These are phyloP conservation scores for Colletotrichum lini DNA, from an alignment of 2,329 filamentous ascomycete genomes.

Conservation along the genomic window DNA sequence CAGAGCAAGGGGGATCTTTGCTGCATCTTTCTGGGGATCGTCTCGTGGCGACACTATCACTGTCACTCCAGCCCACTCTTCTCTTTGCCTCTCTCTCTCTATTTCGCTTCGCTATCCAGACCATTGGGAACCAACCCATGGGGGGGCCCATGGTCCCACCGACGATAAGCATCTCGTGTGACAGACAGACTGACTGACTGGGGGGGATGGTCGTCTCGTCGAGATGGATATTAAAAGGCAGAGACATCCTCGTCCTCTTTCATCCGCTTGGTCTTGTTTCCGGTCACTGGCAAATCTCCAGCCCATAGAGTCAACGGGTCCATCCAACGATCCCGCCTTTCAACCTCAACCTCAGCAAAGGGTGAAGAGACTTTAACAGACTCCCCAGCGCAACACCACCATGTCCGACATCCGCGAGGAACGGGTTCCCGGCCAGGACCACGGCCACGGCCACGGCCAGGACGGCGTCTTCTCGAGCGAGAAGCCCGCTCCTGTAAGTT, in stretches of 20 bases:
- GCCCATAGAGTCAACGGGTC: constrained; percentile 35
- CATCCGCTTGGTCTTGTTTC: constrained; percentile 15
- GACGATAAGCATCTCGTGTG: constrained; percentile 31
- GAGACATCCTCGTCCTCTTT: constrained; percentile 18
- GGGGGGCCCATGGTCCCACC: constrained; percentile 2
- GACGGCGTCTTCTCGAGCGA: constrained; percentile 36
- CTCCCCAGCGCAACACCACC: constrained; percentile 28
- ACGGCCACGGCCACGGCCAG: constrained; percentile 11
- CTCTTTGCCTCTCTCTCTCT: not conserved
- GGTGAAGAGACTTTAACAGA: constrained; percentile 28
- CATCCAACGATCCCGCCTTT: constrained; percentile 18
- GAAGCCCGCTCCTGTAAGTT: constrained; percentile 32
- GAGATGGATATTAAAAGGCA: constrained; percentile 32
- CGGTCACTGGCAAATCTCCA: constrained; percentile 40
- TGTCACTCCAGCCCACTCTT: not conserved
- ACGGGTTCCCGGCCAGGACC: constrained; percentile 10
- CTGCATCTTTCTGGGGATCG: constrained; percentile 19
- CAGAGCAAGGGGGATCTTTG: constrained; percentile 15
- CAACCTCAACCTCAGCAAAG: constrained; percentile 15
- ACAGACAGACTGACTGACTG: not conserved
- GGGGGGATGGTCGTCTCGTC: not conserved
- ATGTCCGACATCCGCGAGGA: constrained; percentile 38
- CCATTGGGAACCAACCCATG: constrained; percentile 15
- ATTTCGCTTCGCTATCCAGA: constrained; percentile 22
- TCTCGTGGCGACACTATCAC: constrained; percentile 36